A percentile compares a stretch with the other conserved stretches of the same genome.
Conservation (phyloP, 306 rosid genomes). For the Parietaria judaica region DNA sequence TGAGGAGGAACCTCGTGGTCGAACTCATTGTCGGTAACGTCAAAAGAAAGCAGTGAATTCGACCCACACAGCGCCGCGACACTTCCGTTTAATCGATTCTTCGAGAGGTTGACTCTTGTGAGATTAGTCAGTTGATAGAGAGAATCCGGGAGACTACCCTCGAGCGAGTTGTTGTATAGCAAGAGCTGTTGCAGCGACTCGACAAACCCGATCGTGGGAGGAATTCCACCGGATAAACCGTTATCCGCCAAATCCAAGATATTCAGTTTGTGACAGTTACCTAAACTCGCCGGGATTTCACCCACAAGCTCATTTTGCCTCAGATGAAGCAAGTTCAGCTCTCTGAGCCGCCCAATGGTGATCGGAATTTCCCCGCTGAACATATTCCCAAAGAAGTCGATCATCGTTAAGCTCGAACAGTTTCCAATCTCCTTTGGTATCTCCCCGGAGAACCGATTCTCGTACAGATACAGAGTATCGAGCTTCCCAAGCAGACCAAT, state of each 20-base stretch:
- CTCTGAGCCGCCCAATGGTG: constrained; percentile 66
- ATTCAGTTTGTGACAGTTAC: constrained; percentile 58
- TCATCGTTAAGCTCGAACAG: constrained; percentile 71
- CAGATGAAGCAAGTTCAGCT: constrained; percentile 71
- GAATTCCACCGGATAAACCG: constrained; percentile 61
- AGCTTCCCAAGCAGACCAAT: constrained; percentile 78
- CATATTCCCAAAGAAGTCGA: constrained; percentile 75
- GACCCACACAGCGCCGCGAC: constrained; percentile 60
- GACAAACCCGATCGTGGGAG: constrained; percentile 55
- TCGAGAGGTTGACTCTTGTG: constrained; percentile 77
- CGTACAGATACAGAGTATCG: constrained; percentile 71
- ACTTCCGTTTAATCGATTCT: constrained; percentile 73
- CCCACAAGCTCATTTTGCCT: constrained; percentile 84
- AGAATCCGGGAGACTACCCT: constrained; percentile 75
- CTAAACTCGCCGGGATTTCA: constrained; percentile 71
- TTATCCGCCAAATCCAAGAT: constrained; percentile 83
- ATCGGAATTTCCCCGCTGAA: constrained; percentile 65
- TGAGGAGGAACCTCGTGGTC: constrained; percentile 62
- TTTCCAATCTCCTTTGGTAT: constrained; percentile 83
- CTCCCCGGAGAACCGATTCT: constrained; percentile 58
- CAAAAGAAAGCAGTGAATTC: constrained; percentile 57
- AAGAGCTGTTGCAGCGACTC: constrained; percentile 53
- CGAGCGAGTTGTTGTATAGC: constrained; percentile 93
- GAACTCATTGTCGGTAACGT: constrained; percentile 61
- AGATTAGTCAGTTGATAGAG: constrained; percentile 48